A percentile compares a stretch with the other conserved stretches of the same genome.
These are phyloP conservation scores for Cichorium intybus DNA, from an alignment of 140 eudicot species.

Conservation along the genomic window DNA sequence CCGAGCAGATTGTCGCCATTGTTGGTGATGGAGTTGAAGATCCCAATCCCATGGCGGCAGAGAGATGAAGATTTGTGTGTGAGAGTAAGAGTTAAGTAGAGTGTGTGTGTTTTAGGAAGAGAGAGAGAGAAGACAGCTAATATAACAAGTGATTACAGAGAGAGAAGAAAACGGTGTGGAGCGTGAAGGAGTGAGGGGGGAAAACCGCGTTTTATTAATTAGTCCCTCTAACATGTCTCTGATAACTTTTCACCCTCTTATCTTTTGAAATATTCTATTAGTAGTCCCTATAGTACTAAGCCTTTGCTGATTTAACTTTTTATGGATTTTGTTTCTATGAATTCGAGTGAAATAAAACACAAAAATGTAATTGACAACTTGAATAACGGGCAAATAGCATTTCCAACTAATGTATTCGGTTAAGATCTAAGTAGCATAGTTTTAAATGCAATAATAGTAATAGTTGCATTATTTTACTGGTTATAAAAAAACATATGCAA, in stretches of 20 bases:
- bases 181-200: slow-evolving; percentile 11
- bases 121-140: slow-evolving; percentile 14
- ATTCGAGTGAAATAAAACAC: too few species aligned
- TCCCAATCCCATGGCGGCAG: slow-evolving; percentile 4
- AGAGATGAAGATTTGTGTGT: slow-evolving; percentile 18
- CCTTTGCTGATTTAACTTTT: too few species aligned
- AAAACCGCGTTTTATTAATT: slow-evolving; percentile 15
- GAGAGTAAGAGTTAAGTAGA: slow-evolving; percentile 11
- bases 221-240: slow-evolving; percentile 4
- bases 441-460: too few species aligned
- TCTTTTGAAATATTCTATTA: too few species aligned
- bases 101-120: slow-evolving; percentile 3
- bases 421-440: too few species aligned
- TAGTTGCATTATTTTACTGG: too few species aligned
- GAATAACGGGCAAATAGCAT: too few species aligned
- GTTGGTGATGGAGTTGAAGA: slow-evolving; percentile 22
- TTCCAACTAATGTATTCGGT: too few species aligned
- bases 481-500: too few species aligned
- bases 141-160: slow-evolving; percentile 12
- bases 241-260: background rate
- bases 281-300: too few species aligned
- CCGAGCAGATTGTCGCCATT: slow-evolving; percentile 7
- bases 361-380: too few species aligned
- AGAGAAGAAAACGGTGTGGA: slow-evolving; percentile 19
- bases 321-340: too few species aligned